Evolutionary conservation across 1,139 yeast species (phyloP).

Genomic region (Sugiyamaella castrensis): DNA sequence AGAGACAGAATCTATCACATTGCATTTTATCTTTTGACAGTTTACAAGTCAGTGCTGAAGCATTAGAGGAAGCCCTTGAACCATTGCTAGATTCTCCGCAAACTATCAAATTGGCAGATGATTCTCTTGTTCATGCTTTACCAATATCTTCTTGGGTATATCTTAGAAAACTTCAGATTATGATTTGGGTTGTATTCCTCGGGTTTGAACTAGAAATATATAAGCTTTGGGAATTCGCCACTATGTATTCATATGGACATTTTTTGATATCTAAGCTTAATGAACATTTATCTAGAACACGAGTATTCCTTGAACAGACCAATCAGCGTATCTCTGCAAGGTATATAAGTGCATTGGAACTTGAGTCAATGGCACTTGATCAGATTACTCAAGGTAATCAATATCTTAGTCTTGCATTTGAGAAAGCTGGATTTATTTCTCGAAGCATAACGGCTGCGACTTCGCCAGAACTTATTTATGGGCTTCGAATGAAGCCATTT

Average conservation of each 20-base stretch:
- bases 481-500: constrained; percentile 76
- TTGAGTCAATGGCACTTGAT: constrained; percentile 41
- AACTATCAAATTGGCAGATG: constrained; percentile 8
- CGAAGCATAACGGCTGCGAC: constrained; percentile 39
- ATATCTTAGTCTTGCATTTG: constrained; percentile 42
- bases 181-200: constrained; percentile 67
- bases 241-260: constrained; percentile 66
- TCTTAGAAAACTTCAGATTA: constrained; percentile 59
- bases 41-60: constrained; percentile 82
- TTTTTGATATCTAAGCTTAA: constrained; percentile 50
- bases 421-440: constrained; percentile 38
- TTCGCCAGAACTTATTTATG: constrained; percentile 52
- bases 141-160: constrained; percentile 59
- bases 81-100: constrained; percentile 1
- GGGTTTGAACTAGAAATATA: constrained; percentile 79
- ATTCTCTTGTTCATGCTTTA: constrained; percentile 10
- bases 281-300: constrained; percentile 51
- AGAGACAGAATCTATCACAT: constrained; percentile 67
- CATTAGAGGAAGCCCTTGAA: constrained; percentile 70
- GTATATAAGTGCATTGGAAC: constrained; percentile 34
- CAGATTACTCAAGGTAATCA: constrained; percentile 43
- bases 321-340: constrained; percentile 20
- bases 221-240: constrained; percentile 64
- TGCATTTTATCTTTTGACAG: constrained; percentile 68
- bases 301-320: constrained; percentile 45